Evolutionary conservation across 2,329 filamentous ascomycete genomes (phyloP), one percentile per base, ranked within the genome.

Genomic region (Cladophialophora chaetospira): DNA sequence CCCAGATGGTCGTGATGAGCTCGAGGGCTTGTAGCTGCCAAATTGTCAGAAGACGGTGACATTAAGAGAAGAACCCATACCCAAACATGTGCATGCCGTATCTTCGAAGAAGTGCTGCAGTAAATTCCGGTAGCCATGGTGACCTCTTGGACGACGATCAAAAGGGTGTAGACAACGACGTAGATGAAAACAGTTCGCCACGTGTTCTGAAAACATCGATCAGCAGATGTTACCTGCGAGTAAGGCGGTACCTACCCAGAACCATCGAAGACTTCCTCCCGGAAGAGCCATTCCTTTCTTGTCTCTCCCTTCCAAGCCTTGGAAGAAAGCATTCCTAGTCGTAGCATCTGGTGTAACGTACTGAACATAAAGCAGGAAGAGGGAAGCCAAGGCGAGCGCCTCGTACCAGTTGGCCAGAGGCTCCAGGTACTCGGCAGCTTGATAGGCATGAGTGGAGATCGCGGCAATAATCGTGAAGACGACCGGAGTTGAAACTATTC

Each of bases 131-230:
- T 82, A 53, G 85, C 82, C 71, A 95, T 82, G 0, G 88, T 84
- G 33, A 88, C 73, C 15, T 93, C 88, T 1, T 89, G 86, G 11
- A 88, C 83, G 58, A 93, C 79, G 25, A 89, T 93, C 80, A 91
- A 89, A 66, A 86, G 73, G 11, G 92, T 87, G 43, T 88, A 84
- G 62, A 92, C 83, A 66, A 91, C 85, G 73, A 88, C 91, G 74
- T 93, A 94, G 67, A 94, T 89, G 73, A 91, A 94, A 53, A 94
- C 81, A 50, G 87, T 86, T 43, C 88, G 80, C 88, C 88, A 94
- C 63, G 35, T 13, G 19, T 21, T 29, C 45, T 59, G 38, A 6
- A n/a, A 2, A 23, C 4, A 15, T 4, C 4, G 15, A 15, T 38
- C 19, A 38, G 25, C 13, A 11, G 31, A 21, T 2, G 8, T 8